Evolutionary conservation across 1,139 yeast species (phyloP).

Genomic region (Saccharomyces hybrid): DNA sequence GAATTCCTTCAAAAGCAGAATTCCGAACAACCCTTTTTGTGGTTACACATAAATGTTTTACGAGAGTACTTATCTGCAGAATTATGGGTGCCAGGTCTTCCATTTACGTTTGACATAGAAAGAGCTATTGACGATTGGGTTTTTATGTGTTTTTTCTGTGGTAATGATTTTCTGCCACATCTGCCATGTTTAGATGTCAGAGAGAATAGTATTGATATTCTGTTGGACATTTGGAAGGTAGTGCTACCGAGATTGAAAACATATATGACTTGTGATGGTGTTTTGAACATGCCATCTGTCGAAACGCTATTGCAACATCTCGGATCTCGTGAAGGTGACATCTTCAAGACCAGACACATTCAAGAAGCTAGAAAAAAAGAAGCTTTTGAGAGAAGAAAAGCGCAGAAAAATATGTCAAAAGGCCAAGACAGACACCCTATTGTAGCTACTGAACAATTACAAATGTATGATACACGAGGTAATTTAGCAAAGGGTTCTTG

Average conservation of each 20-base stretch:
- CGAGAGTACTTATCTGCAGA: conserved; percentile 87
- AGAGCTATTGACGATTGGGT: conserved; percentile 99
- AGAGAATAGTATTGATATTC: conserved; percentile 82
- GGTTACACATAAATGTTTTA: conserved; percentile 85
- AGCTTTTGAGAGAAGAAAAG: conserved; percentile 52
- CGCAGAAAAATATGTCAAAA: conserved; percentile 42
- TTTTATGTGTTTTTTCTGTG: conserved; percentile 96
- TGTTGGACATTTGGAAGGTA: conserved; percentile 78
- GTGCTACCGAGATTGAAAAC: conserved; percentile 59
- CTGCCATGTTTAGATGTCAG: conserved; percentile 91
- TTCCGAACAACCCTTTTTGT: conserved; percentile 76
- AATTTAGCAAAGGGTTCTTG: conserved; percentile 48
- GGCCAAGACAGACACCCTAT: conserved; percentile 76
- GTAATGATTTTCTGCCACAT: conserved; percentile 97
- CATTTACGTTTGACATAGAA: conserved; percentile 79
- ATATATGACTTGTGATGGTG: conserved; percentile 86
- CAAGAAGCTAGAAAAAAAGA: conserved; percentile 62
- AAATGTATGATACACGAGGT: conserved; percentile 66
- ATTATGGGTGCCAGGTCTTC: conserved; percentile 57
- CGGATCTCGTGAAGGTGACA: conserved; percentile 70
- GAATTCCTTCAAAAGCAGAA: conserved; percentile 49
- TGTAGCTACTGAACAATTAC: conserved; percentile 62
- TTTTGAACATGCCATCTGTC: conserved; percentile 65
- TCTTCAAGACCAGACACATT: conserved; percentile 62
- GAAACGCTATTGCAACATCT: conserved; percentile 60